Evolutionary conservation across 192 early-diverging fungal genomes (phyloP).

Genomic region (Globomyces pollinis-pini): DNA sequence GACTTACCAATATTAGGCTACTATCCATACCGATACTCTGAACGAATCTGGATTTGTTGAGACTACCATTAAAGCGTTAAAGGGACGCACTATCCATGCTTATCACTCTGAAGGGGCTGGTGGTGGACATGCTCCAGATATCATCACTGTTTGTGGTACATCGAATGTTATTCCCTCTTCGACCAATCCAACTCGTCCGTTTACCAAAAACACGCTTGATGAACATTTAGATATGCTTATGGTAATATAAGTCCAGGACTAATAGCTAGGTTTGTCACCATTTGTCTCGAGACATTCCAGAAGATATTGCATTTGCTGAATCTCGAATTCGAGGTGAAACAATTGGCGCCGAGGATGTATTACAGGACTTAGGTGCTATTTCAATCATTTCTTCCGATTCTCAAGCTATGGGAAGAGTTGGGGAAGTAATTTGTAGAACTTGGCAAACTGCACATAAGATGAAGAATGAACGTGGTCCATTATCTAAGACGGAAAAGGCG

Average conservation of each 20-base stretch:
- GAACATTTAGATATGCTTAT: conserved; percentile 99
- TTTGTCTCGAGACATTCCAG: conserved; percentile 82
- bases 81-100: conserved; percentile 85
- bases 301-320: conserved; percentile 97
- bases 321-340: conserved; percentile 93
- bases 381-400: conserved; percentile 88
- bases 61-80: conserved; percentile 80
- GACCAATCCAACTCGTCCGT: conserved; percentile 95
- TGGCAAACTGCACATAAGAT: conserved; percentile 97
- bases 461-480: conserved; percentile 62
- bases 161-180: conserved; percentile 86
- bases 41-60: conserved; percentile 98
- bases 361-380: conserved; percentile 93
- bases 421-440: conserved; percentile 83
- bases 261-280: conserved; percentile 72
- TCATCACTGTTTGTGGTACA: conserved; percentile 59
- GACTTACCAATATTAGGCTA: conserved; percentile 27
- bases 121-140: conserved; percentile 81
- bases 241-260: conserved; percentile 34
- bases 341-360: conserved; percentile 92
- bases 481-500: conserved; percentile 28
- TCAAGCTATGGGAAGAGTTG: conserved; percentile 95
- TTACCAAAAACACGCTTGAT: conserved; percentile 89
- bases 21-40: conserved; percentile 94
- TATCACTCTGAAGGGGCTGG: conserved; percentile 97